Evolutionary conservation across 2,329 filamentous ascomycete species (phyloP).

Genomic region (Phyllosticta citribraziliensis): DNA sequence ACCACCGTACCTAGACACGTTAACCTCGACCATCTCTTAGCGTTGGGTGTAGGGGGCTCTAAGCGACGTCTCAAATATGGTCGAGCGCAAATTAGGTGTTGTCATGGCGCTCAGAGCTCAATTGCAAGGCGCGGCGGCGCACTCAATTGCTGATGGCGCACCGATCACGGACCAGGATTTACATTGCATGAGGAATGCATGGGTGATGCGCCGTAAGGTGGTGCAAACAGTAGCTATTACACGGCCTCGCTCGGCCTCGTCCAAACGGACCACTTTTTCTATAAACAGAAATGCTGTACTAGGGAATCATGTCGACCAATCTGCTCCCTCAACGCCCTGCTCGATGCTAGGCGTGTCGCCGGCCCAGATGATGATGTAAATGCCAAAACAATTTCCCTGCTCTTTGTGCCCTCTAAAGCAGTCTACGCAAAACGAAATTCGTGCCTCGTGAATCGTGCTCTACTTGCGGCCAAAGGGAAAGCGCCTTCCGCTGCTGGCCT

Average conservation of each 20-base stretch:
- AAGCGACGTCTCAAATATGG: background rate
- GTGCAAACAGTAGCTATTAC: background rate
- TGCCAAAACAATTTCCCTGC: background rate
- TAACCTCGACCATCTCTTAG: background rate
- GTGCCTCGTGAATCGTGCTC: constrained; percentile 4
- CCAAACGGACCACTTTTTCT: background rate
- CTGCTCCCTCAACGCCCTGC: background rate
- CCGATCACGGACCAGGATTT: background rate
- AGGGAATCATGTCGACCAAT: background rate
- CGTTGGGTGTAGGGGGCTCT: background rate
- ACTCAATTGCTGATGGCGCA: background rate
- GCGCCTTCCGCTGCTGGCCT: background rate
- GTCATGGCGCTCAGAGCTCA: background rate
- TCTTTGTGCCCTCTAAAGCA: background rate
- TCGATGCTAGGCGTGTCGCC: background rate
- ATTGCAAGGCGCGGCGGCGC: background rate
- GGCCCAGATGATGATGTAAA: background rate
- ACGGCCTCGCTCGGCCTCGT: background rate
- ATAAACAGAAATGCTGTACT: background rate
- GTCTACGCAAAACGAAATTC: constrained; percentile 2
- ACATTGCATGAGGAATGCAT: background rate
- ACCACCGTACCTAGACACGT: background rate
- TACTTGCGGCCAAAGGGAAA: constrained; percentile 1
- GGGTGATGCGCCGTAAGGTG: background rate
- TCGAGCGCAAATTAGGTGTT: background rate